These are phyloP conservation scores for Lachnellula subtilissima DNA, from an alignment of 2,329 filamentous ascomycete genomes.

Conservation along the genomic window DNA sequence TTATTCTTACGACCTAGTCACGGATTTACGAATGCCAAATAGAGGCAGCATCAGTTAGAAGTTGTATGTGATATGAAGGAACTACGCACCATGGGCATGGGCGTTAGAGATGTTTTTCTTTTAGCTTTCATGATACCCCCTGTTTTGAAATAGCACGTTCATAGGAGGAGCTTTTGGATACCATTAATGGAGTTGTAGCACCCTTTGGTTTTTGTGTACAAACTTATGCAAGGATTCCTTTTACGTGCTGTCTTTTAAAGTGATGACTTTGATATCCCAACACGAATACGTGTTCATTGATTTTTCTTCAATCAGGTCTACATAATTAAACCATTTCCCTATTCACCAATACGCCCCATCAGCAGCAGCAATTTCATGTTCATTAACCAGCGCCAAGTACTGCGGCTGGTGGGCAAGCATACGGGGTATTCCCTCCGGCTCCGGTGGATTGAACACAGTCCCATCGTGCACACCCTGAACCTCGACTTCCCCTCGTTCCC, in stretches of 20 bases:
- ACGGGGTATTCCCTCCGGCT: background rate
- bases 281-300: too few relatives aligned
- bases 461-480: background rate
- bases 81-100: background rate
- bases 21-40: background rate
- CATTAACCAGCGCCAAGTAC: background rate
- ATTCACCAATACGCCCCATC: background rate
- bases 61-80: background rate
- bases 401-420: background rate
- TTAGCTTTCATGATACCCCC: constrained; percentile 7
- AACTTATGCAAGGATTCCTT: background rate
- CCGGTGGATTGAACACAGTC: background rate
- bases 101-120: background rate
- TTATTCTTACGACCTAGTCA: background rate
- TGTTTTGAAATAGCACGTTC: constrained; percentile 7
- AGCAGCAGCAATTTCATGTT: background rate
- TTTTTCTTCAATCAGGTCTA: too few relatives aligned
- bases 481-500: background rate
- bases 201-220: background rate
- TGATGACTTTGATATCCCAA: background rate
- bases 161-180: background rate
- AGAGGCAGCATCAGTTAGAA: background rate
- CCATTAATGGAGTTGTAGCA: background rate
- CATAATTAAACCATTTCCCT: background rate
- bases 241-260: background rate